Evolutionary conservation across 805 yeast genomes (phyloP).

Genomic region (Yamadazyma laniorum): DNA sequence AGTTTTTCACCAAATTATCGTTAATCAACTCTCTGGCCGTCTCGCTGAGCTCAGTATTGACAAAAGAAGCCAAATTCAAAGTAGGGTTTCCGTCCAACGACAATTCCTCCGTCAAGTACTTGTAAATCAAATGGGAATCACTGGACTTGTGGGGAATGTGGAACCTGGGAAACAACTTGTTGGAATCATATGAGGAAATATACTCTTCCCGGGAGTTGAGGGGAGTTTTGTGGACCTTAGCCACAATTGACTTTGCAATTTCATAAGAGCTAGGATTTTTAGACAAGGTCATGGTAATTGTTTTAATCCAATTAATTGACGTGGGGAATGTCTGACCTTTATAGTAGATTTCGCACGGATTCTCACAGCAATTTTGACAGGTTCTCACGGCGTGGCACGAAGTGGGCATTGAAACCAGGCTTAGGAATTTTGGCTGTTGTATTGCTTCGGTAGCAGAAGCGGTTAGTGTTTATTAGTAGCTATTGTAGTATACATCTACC

Average conservation of each 20-base stretch:
- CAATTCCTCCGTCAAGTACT: constrained; percentile 69
- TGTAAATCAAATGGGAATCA: constrained; percentile 51
- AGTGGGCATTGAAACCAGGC: too few relatives aligned
- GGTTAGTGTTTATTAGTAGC: too few relatives aligned
- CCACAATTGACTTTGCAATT: constrained; percentile 35
- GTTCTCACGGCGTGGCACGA: not conserved
- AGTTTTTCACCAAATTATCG: constrained; percentile 79
- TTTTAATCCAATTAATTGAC: too few relatives aligned
- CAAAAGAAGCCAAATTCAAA: constrained; percentile 85
- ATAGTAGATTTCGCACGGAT: too few relatives aligned
- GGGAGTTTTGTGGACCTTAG: constrained; percentile 20
- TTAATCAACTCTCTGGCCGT: constrained; percentile 44
- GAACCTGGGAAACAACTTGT: constrained; percentile 51
- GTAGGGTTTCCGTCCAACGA: constrained; percentile 81
- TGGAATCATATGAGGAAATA: constrained; percentile 30
- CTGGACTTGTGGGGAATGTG: constrained; percentile 59
- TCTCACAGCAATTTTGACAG: constrained; percentile 2
- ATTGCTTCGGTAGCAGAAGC: too few relatives aligned
- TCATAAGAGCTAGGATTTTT: constrained; percentile 46
- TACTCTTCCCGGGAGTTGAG: constrained; percentile 26
- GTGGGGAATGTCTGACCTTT: too few relatives aligned
- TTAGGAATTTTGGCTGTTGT: too few relatives aligned
- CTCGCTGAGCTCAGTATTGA: constrained; percentile 64
- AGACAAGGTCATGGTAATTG: constrained; percentile 39
- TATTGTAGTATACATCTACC: constrained; percentile 12